Evolutionary conservation across 106 monocot genomes (phyloP), one percentile per base, ranked within the genome.

Genomic region (Phalaenopsis aphrodite): DNA sequence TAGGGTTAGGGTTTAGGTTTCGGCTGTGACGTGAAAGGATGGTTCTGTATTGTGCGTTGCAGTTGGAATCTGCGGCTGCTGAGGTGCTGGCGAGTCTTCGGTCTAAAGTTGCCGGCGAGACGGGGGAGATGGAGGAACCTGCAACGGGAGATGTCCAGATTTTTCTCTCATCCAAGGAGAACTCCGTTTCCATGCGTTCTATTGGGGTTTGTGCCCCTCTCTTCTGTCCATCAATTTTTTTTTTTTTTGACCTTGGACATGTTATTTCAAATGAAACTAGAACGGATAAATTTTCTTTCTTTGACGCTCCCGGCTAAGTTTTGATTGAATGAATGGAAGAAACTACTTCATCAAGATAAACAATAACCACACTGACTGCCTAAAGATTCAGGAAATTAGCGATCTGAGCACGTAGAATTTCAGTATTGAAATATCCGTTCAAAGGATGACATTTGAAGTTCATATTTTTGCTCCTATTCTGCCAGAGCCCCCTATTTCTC

Each of bases 111-210:
- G 92, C 90, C 1, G 84, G 92, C 19, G 98, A 98, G 78, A 87
- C 89, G 4, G 98, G 98, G 43, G 92, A 92, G 79, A 94, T 98
- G 94, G 94, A 98, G 83, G 98, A 98, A 85, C 98, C 98, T 17
- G 81, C 86, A 37, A 92, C 98, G 1, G 92, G 90, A 17, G 98
- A 94, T 69, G 94, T 98, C 15, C 98, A 98, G 82, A 89, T 98
- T 36, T 93, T 98, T 36, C 86, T 98, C 11, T 88, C 92, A 1
- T 98, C 98, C 8, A 98, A 91, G 76, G 98, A 98, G 88, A 94
- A 84, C 68, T 84, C 92, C 21, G 88, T 89, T 4, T 94, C 94
- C 10, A 91, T 98, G 87, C 86, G 98, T 41, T 84, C 84, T 16
- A 77, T 92, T 73, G 98, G 98, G 90, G 97, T 94, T n/a, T 8